Conservation (phyloP, 148 eudicot species). For the Vaccinium myrtillus region DNA sequence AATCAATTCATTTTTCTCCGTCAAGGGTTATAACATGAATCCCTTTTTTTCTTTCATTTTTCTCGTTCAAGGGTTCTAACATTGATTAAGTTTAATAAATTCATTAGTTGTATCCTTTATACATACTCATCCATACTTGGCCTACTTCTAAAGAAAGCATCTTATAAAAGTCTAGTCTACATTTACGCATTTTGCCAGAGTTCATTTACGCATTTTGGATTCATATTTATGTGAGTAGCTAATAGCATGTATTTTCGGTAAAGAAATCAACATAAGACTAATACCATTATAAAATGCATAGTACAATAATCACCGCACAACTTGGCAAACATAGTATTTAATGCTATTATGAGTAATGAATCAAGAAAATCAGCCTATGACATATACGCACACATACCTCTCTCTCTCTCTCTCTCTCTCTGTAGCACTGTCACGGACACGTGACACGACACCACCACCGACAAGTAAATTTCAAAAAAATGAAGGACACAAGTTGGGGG, state of each 20-base stretch:
- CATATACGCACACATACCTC: too few species aligned
- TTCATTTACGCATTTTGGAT: background rate
- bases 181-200: too few species aligned
- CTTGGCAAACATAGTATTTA: background rate
- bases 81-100: background rate
- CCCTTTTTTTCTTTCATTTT: background rate
- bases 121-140: background rate
- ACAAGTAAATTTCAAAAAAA: too few species aligned
- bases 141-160: background rate
- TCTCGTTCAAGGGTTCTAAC: background rate
- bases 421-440: too few species aligned
- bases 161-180: background rate
- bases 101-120: background rate
- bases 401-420: too few species aligned
- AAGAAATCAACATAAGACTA: too few species aligned
- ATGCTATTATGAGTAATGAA: background rate
- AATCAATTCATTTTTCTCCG: background rate
- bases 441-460: too few species aligned
- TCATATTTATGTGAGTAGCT: background rate
- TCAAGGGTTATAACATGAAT: background rate
- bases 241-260: too few species aligned
- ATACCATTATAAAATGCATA: too few species aligned
- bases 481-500: too few species aligned
- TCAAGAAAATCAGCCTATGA: background rate
- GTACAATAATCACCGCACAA: background rate